These are phyloP conservation scores for Thelonectria discophora DNA, from an alignment of 2,329 filamentous ascomycete genomes.

Conservation along the genomic window DNA sequence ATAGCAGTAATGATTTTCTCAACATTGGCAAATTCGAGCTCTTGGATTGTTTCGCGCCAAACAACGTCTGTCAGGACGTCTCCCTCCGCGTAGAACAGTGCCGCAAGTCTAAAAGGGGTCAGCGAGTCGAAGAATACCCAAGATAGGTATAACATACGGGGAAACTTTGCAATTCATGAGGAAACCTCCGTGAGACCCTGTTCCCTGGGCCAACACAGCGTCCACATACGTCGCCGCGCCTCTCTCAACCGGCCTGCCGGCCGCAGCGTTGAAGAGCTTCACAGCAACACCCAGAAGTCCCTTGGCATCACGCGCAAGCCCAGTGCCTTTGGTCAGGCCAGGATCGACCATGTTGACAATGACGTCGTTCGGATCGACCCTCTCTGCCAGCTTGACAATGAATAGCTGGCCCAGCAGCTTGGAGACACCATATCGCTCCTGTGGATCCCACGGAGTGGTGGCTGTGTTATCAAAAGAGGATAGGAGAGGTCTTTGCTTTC, in stretches of 20 bases:
- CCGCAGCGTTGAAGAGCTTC: conserved; percentile 25
- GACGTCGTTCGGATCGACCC: conserved; percentile 47
- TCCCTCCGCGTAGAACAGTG: background rate
- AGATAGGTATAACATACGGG: conserved; percentile 22
- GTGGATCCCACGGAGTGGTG: conserved; percentile 32
- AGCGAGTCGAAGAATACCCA: background rate
- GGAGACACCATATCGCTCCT: conserved; percentile 42
- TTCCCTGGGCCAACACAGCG: conserved; percentile 55
- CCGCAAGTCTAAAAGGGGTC: background rate
- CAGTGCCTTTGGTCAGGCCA: conserved; percentile 42
- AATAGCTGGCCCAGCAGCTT: conserved; percentile 49
- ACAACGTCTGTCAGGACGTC: background rate
- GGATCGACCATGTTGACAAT: conserved; percentile 51
- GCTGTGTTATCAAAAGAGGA: conserved; percentile 40
- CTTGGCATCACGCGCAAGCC: conserved; percentile 27
- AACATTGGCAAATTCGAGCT: background rate
- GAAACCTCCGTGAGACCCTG: conserved; percentile 61
- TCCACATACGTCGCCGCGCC: conserved; percentile 60
- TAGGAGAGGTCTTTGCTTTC: conserved; percentile 39
- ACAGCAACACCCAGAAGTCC: conserved; percentile 15
- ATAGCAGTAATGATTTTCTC: background rate
- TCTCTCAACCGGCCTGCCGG: conserved; percentile 46
- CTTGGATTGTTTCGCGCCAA: background rate
- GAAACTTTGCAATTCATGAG: conserved; percentile 55
- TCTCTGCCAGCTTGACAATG: conserved; percentile 49